Evolutionary conservation across 2,329 filamentous ascomycete species (phyloP).

Genomic region (Claviceps sp.): DNA sequence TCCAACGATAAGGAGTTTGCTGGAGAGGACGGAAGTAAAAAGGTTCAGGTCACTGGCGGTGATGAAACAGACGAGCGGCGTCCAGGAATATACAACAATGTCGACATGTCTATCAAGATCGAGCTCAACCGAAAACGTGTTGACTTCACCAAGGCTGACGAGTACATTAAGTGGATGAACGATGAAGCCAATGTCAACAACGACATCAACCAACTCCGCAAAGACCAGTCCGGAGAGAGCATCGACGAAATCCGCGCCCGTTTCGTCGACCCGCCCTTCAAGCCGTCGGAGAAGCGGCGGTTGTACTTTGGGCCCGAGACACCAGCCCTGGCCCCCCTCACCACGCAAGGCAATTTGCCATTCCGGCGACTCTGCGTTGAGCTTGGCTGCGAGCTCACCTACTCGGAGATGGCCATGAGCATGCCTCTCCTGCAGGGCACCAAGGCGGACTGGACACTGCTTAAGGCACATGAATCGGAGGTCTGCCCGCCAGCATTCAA

Average conservation of each 20-base stretch:
- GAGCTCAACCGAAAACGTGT: conserved; percentile 60
- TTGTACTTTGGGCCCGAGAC: conserved; percentile 93
- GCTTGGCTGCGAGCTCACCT: conserved; percentile 82
- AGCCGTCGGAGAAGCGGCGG: conserved; percentile 82
- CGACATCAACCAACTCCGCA: conserved; percentile 26
- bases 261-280: conserved; percentile 76
- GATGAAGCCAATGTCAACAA: conserved; percentile 35
- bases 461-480: conserved; percentile 86
- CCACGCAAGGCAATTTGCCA: conserved; percentile 90
- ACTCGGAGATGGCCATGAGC: conserved; percentile 96
- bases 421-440: conserved; percentile 79
- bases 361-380: conserved; percentile 84
- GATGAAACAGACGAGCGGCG: conserved; percentile 30
- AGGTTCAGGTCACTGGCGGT: conserved; percentile 12
- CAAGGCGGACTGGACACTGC: conserved; percentile 85
- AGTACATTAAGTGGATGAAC: conserved; percentile 67
- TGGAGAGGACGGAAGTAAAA: conserved; percentile 3
- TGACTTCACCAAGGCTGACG: conserved; percentile 58
- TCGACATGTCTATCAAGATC: conserved; percentile 57
- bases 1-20: conserved; percentile 6
- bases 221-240: conserved; percentile 29
- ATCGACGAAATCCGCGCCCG: conserved; percentile 60
- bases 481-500: conserved; percentile 55
- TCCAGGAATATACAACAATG: conserved; percentile 62
- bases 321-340: conserved; percentile 83